phyloP scores from a whole-genome alignment of 352 stramenopile genomes.

The Globisporangium heterothallicum region DNA sequence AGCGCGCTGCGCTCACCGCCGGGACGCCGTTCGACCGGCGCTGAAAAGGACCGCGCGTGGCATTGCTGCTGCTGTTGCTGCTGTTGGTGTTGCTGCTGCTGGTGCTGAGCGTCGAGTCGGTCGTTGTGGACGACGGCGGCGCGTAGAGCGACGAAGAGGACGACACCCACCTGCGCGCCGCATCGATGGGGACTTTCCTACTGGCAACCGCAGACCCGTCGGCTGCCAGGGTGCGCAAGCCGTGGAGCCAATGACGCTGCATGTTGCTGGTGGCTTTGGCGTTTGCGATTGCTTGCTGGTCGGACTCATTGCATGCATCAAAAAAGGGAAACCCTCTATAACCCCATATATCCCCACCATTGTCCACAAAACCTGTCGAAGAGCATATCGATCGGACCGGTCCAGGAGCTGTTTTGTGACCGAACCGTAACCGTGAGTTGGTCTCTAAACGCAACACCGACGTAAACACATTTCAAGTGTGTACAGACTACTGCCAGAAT shows the following conservation, averaged over 20 bases:
- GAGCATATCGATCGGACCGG: background rate
- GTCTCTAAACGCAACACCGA: background rate
- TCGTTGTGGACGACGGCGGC: background rate
- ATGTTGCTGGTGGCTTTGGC: slow-evolving; percentile 4
- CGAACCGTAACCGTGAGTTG: background rate
- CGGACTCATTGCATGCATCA: no score
- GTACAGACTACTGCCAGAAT: background rate
- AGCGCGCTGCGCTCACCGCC: slow-evolving; percentile 5
- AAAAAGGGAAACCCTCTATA: background rate
- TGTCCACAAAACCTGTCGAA: background rate
- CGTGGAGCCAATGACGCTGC: slow-evolving; percentile 9
- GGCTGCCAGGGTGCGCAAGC: background rate
- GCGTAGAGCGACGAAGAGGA: background rate
- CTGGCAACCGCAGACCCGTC: background rate
- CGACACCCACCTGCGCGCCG: slow-evolving; percentile 5
- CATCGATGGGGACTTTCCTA: background rate
- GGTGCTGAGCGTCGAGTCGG: background rate
- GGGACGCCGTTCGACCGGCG: slow-evolving; percentile 7
- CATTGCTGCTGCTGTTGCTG: background rate
- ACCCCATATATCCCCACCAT: background rate
- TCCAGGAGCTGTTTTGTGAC: background rate
- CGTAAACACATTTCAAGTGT: background rate
- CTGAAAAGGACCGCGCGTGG: slow-evolving; percentile 2
- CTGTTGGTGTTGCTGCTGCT: slow-evolving; percentile 1
- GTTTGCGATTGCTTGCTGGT: no score